Percentiles rank a stretch among this genome's conserved stretches.
Evolutionary conservation across 257 asterid species (phyloP).

Genomic region (Voacanga thouarsii): DNA sequence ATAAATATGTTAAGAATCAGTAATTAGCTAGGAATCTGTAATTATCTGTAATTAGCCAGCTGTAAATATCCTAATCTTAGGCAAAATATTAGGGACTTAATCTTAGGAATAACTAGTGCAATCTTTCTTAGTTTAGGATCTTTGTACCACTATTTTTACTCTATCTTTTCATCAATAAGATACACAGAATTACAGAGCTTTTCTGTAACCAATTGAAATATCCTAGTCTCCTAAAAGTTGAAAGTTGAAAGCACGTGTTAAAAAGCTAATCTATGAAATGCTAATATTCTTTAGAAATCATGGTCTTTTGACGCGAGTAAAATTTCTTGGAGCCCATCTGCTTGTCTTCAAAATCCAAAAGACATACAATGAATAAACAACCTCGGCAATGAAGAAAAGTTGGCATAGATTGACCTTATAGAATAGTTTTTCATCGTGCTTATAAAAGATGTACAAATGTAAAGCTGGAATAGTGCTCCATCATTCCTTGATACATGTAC

Average conservation of each 20-base stretch:
- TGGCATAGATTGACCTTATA: not conserved
- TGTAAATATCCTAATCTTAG: too few species aligned
- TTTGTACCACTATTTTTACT: too few species aligned
- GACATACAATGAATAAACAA: not conserved
- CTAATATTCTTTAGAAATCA: not conserved
- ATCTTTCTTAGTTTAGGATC: too few species aligned
- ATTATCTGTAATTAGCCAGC: too few species aligned
- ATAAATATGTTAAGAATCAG: too few species aligned
- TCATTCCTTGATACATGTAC: not conserved
- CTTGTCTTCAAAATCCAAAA: not conserved
- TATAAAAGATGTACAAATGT: not conserved
- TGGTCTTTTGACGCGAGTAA: not conserved
- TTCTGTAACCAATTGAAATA: too few species aligned
- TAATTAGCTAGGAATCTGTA: too few species aligned
- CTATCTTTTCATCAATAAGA: too few species aligned
- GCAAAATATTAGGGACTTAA: too few species aligned
- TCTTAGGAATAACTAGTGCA: too few species aligned
- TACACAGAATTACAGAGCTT: too few species aligned
- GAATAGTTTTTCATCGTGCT: not conserved
- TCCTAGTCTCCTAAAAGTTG: not conserved
- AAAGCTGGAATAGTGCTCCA: not conserved
- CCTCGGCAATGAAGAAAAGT: not conserved
- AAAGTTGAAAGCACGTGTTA: not conserved
- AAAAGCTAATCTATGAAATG: not conserved
- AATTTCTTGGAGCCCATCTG: not conserved